Base-by-base conservation (phyloP, 2,329 filamentous ascomycete species). In the Botryotinia globosa region DNA sequence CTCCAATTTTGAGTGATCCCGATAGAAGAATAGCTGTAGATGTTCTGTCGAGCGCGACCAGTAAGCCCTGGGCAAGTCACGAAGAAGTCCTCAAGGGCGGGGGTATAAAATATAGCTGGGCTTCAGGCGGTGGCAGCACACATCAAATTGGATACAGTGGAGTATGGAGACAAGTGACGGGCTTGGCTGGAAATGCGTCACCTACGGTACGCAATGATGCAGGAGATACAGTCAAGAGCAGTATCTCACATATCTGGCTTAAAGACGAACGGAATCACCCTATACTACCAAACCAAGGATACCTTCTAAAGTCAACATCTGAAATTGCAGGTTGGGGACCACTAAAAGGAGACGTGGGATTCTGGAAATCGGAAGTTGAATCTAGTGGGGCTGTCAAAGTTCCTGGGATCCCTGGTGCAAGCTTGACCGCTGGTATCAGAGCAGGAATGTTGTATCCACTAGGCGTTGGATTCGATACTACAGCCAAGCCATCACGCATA, bases 21-120 rank as follows among this genome's bases (percentile, higher is more conserved):
- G 91, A 97, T 80, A 84, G 94, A 78, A 88, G 91, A 74, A 85
- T 94, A 74, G 91, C 95, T 77, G 79, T 97, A 74, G 94, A 97
- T 76, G 94, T 88, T 1, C 85, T 97, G 62, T 90, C 92, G 16
- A 97, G 93, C 75, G 91, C 93, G 62, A 97, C 93, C 0, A 88
- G 95, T 75, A 98, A 98, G 83, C 88, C 90, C 20, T 98, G 94
- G 92, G 94, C 96, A 34, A 96, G 93, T 76, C 95, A 99, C 80
- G 95, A 98, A 78, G 95, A 99, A 83, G 90, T 91, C 4, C 84
- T 97, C 32, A 93, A 91, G 79, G 94, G 94, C 25, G 94, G 88
- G 32, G 91, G 89, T 77, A 84, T 92, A 20, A 94, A 93, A 76
- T 85, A 97, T 58, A 89, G 90, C 56, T 98, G 93, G 92, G 82